A percentile compares a stretch with the other conserved stretches of the same genome.
phyloP scores from a whole-genome alignment of 1,139 yeast species.

The Geotrichum carabidarum region DNA sequence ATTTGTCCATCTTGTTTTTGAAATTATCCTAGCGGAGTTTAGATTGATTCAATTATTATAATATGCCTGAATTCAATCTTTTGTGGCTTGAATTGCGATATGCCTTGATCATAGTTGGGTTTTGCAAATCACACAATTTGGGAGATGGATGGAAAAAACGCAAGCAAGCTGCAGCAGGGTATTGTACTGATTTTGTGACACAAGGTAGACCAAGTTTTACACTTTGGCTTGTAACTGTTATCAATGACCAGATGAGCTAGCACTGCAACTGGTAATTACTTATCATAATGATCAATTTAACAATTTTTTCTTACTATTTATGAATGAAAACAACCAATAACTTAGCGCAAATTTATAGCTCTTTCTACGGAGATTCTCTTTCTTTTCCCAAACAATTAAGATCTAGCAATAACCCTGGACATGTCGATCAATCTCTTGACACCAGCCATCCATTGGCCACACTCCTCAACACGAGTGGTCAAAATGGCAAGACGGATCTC shows the following conservation, averaged over 20 bases:
- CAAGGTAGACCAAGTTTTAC: too few relatives aligned
- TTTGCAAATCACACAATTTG: too few relatives aligned
- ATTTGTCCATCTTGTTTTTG: too few relatives aligned
- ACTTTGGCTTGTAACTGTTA: too few relatives aligned
- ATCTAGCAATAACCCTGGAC: constrained; percentile 35
- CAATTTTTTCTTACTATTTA: neutral
- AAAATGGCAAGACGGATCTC: constrained; percentile 51
- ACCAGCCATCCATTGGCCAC: constrained; percentile 92
- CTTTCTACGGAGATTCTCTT: neutral
- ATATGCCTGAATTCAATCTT: neutral
- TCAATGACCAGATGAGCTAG: neutral
- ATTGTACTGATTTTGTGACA: too few relatives aligned
- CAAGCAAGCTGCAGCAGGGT: too few relatives aligned
- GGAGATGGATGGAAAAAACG: too few relatives aligned
- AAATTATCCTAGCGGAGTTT: too few relatives aligned
- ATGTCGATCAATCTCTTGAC: constrained; percentile 82
- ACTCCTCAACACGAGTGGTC: constrained; percentile 63
- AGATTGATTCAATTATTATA: too few relatives aligned
- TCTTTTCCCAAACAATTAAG: neutral
- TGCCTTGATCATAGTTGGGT: neutral
- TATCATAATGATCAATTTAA: neutral
- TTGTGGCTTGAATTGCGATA: neutral
- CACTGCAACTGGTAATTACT: neutral
- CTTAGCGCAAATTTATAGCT: neutral
- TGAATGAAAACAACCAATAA: neutral